Percentiles rank a stretch among this genome's conserved stretches.
These are phyloP conservation scores for Kernera saxatilis DNA, from an alignment of 345 rosid genomes.

Conservation along the genomic window DNA sequence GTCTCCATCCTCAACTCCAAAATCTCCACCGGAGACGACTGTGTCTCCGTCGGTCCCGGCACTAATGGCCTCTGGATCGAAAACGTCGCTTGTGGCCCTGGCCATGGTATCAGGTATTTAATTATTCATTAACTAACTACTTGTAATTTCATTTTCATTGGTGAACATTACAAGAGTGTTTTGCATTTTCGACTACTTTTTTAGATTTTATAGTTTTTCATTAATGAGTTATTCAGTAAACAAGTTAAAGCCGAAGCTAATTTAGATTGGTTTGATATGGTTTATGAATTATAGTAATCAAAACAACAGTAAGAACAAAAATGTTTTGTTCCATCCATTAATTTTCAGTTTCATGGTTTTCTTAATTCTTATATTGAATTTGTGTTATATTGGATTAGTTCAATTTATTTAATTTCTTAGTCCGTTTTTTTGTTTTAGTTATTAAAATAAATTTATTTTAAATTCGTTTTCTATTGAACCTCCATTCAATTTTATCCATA, in stretches of 20 bases:
- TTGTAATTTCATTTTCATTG: neutral
- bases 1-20: slow-evolving; percentile 42
- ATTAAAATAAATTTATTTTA: too few relatives aligned
- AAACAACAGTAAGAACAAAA: too few relatives aligned
- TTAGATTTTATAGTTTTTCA: neutral
- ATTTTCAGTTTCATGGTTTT: neutral
- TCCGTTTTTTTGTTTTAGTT: neutral
- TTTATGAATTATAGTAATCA: neutral
- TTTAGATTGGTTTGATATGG: neutral
- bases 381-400: neutral
- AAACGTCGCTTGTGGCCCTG: slow-evolving; percentile 59
- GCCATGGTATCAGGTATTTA: slow-evolving; percentile 63
- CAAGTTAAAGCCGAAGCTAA: neutral
- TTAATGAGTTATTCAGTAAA: neutral
- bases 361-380: neutral
- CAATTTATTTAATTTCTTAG: neutral
- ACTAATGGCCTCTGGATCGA: slow-evolving; percentile 48
- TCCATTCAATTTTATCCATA: too few relatives aligned
- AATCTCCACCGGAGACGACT: slow-evolving; percentile 62
- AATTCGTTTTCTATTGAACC: too few relatives aligned
- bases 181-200: neutral
- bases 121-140: neutral
- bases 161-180: neutral
- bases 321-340: too few relatives aligned
- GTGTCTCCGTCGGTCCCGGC: slow-evolving; percentile 66